Conservation (phyloP, 2,329 filamentous ascomycete species). For the Alternaria postmessia region DNA sequence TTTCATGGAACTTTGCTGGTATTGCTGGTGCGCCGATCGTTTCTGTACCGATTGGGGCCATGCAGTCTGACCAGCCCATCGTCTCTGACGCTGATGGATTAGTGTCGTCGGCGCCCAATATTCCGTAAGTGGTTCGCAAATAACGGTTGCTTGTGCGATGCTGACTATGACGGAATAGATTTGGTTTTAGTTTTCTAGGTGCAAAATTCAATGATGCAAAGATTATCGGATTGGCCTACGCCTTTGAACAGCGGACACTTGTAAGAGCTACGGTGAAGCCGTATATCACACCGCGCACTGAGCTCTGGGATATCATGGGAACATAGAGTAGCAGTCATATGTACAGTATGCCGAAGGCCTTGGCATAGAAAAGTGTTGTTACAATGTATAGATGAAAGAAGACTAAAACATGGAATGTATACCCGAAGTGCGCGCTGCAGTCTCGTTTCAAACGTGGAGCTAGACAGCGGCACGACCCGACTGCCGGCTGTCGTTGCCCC, state of each 20-base stretch:
- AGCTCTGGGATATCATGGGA: neutral
- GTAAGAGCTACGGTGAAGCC: neutral
- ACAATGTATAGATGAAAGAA: neutral
- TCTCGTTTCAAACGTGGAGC: conserved; percentile 14
- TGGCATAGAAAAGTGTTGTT: neutral
- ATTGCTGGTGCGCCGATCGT: neutral
- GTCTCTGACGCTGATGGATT: neutral
- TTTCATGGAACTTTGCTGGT: neutral
- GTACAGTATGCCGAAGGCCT: too few species aligned
- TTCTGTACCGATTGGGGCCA: neutral
- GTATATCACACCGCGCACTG: neutral
- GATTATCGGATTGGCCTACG: neutral
- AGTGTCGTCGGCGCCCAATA: neutral
- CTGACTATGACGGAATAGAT: neutral
- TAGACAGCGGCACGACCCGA: conserved; percentile 20
- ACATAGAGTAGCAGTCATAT: neutral
- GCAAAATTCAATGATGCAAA: neutral
- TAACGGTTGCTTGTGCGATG: neutral
- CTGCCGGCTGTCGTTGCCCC: conserved; percentile 1
- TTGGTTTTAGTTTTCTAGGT: neutral
- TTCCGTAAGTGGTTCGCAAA: neutral
- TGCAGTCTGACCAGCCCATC: neutral
- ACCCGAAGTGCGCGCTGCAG: neutral
- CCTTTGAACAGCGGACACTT: neutral
- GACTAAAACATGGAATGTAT: neutral